Evolutionary conservation across 345 rosid genomes (phyloP).

Genomic region (Litchi chinensis): DNA sequence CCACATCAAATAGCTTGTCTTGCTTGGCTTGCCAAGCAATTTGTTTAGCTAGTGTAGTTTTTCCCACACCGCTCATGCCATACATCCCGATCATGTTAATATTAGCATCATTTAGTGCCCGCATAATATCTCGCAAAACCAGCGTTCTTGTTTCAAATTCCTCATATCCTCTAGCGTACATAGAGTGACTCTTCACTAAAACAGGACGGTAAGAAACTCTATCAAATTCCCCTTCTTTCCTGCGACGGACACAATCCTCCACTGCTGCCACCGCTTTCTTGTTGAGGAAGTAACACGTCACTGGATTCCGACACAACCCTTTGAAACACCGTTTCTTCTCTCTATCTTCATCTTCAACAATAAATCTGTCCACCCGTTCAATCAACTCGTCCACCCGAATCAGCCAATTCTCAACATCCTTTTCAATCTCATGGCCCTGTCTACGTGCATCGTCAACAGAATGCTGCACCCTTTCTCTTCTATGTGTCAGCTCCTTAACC

Average conservation of each 20-base stretch:
- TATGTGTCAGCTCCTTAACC: not conserved
- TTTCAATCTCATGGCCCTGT: not conserved
- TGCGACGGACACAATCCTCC: no score
- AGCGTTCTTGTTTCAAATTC: no score
- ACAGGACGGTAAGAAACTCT: no score
- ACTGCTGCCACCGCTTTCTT: not conserved
- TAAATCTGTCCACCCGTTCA: no score
- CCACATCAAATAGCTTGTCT: slow-evolving; percentile 10
- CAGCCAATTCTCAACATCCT: not conserved
- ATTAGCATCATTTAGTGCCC: no score
- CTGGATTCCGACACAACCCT: not conserved
- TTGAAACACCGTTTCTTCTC: not conserved
- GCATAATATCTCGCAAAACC: no score
- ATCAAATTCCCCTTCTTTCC: no score
- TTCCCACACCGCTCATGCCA: not conserved
- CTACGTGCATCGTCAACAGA: not conserved
- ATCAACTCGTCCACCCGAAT: not conserved
- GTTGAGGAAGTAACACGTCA: not conserved
- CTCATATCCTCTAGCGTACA: no score
- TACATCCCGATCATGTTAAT: not conserved
- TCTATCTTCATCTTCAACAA: not conserved
- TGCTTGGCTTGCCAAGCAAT: not conserved
- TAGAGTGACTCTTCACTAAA: no score
- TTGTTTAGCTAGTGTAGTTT: slow-evolving; percentile 17
- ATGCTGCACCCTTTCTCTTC: not conserved